A percentile compares a stretch with the other conserved stretches of the same genome.
phyloP scores from a whole-genome alignment of 345 rosid genomes.

The Cardamine occulta region DNA sequence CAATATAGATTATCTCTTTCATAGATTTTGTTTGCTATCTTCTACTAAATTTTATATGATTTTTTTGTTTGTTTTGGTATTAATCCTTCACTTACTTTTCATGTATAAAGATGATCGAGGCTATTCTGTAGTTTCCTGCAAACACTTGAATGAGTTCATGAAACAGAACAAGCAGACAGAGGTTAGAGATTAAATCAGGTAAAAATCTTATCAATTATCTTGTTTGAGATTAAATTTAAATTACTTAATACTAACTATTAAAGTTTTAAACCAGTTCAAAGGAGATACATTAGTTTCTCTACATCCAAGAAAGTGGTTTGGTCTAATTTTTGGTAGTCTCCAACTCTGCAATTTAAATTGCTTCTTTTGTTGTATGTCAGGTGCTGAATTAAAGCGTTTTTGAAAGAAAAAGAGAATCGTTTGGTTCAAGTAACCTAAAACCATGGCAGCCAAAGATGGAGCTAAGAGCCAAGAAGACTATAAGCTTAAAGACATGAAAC shows the following conservation, averaged over 20 bases:
- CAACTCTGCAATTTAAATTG: background rate
- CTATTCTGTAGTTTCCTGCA: slow-evolving; percentile 8
- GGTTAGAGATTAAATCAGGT: background rate
- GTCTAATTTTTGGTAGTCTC: background rate
- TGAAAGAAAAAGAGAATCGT: background rate
- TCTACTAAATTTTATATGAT: background rate
- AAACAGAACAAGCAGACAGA: slow-evolving; percentile 26
- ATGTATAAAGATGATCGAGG: slow-evolving; percentile 15
- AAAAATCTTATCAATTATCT: background rate
- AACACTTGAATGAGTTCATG: slow-evolving; percentile 11
- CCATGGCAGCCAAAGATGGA: slow-evolving; percentile 61
- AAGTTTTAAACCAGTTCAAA: background rate
- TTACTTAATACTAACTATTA: background rate
- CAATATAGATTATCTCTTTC: background rate
- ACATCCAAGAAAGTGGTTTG: slow-evolving; percentile 21
- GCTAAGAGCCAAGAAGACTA: slow-evolving; percentile 69
- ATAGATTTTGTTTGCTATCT: slow-evolving; percentile 5
- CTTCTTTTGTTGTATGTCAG: slow-evolving; percentile 14
- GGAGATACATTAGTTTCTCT: slow-evolving; percentile 26
- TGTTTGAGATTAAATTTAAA: background rate
- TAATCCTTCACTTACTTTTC: background rate
- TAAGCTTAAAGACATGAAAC: slow-evolving; percentile 84
- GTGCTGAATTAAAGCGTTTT: background rate
- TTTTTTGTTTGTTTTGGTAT: background rate
- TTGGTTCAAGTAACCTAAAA: slow-evolving; percentile 18